Percentiles rank a stretch among this genome's conserved stretches.
phyloP scores from a whole-genome alignment of 768 basidiomycete species.

The Boletus vinaceobasis region DNA sequence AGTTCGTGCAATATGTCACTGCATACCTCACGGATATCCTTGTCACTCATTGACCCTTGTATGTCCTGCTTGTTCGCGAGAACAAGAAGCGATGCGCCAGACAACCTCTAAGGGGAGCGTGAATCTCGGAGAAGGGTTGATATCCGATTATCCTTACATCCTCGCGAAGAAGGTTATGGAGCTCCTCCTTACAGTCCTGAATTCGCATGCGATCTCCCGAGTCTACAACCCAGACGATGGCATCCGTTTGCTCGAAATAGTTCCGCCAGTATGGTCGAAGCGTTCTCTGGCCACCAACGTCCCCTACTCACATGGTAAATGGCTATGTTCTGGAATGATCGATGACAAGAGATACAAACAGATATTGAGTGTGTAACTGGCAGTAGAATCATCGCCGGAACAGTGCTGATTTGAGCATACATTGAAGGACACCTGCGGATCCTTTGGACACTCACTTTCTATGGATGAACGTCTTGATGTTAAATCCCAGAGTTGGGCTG shows the following conservation, averaged over 20 bases:
- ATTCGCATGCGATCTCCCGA: constrained; percentile 89
- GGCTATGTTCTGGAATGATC: constrained; percentile 45
- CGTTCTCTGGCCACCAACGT: constrained; percentile 94
- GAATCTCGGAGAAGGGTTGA: constrained; percentile 14
- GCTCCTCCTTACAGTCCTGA: constrained; percentile 83
- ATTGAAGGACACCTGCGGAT: constrained; percentile 15
- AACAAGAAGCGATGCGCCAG: constrained; percentile 93
- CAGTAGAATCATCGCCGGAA: constrained; percentile 25
- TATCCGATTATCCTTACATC: constrained; percentile 58
- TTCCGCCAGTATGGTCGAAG: constrained; percentile 98
- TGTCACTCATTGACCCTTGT: constrained; percentile 74
- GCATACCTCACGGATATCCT: constrained; percentile 81
- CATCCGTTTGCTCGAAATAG: constrained; percentile 98
- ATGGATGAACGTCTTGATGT: constrained; percentile 95
- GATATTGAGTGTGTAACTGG: constrained; percentile 43
- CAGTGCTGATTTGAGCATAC: constrained; percentile 16
- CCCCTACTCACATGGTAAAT: constrained; percentile 87
- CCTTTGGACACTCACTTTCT: constrained; percentile 59
- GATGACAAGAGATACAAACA: constrained; percentile 28
- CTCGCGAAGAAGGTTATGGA: constrained; percentile 82
- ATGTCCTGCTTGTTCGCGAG: constrained; percentile 99
- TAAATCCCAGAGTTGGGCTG: constrained; percentile 95
- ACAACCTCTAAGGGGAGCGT: constrained; percentile 60
- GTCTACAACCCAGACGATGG: constrained; percentile 98
- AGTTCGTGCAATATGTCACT: background rate